Evolutionary conservation across 306 rosid species (phyloP).

Genomic region (Senna siamea): DNA sequence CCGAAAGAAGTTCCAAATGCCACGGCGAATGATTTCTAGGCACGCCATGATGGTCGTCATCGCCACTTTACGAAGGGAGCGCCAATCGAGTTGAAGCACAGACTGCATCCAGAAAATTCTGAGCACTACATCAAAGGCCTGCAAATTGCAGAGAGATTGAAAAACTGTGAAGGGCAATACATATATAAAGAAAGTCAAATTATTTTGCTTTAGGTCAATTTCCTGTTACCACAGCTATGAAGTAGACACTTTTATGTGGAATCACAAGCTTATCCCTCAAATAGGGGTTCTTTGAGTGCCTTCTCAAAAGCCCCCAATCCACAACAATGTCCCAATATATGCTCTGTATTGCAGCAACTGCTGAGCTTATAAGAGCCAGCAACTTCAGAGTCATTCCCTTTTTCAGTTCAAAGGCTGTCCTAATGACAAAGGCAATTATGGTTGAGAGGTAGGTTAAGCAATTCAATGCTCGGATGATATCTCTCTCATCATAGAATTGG

Average conservation of each 20-base stretch:
- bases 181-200: background rate
- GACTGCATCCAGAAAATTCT: slow-evolving; percentile 70
- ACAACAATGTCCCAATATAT: slow-evolving; percentile 62
- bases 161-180: slow-evolving; percentile 20
- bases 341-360: slow-evolving; percentile 48
- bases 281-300: slow-evolving; percentile 58
- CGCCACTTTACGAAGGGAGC: slow-evolving; percentile 50
- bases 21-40: slow-evolving; percentile 71
- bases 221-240: slow-evolving; percentile 58
- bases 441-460: slow-evolving; percentile 60
- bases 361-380: slow-evolving; percentile 63
- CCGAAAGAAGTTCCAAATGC: slow-evolving; percentile 87
- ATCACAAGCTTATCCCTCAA: slow-evolving; percentile 65
- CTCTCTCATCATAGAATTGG: slow-evolving; percentile 54
- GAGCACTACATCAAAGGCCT: slow-evolving; percentile 57
- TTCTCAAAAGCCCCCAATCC: slow-evolving; percentile 71
- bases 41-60: slow-evolving; percentile 48
- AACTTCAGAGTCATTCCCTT: slow-evolving; percentile 54
- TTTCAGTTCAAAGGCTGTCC: slow-evolving; percentile 60
- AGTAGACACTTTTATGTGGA: slow-evolving; percentile 59
- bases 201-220: background rate
- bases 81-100: slow-evolving; percentile 59
- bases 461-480: slow-evolving; percentile 46
- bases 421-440: slow-evolving; percentile 57
- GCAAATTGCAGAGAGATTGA: slow-evolving; percentile 23